Base-by-base conservation (phyloP, 176 grass and related monocot genomes). In the Dactylis glomerata region DNA sequence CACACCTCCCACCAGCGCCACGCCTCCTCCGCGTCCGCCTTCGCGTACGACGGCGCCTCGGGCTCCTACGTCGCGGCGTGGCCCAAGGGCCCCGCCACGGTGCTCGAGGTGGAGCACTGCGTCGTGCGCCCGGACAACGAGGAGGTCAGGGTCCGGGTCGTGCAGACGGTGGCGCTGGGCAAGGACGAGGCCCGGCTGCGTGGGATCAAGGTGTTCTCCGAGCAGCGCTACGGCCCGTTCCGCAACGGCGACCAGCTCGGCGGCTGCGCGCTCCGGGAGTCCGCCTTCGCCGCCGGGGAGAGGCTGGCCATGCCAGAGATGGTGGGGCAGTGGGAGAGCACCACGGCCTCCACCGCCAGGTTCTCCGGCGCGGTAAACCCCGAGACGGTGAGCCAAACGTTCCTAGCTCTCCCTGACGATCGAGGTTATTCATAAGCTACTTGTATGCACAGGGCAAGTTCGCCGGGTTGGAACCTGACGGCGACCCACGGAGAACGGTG, bases 141-240 rank as follows among this genome's bases (percentile, higher is more conserved):
- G 33, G 79, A 89, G 78, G 89, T 83, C 3, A 86, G 95, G 81
- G 77, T 93, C 10, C 77, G 93, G 3, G 78, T 95, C 16, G 88
- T 91, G 86, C 95, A 93, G 84, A 88, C 94, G 28, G 82, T 85
- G 26, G 74, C 82, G 47, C 64, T 85, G 37, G 88, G 83, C 10
- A 87, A 54, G 33, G 92, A 73, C 41, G 70, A 89, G 77, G 40
- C 94, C 20, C 73, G 71, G 36, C 88, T 95, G 70, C 87, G 88
- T 28, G 82, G 85, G 1, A 2, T 97, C 37, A 91, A 84, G 83
- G 91, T 98, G 0, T 98, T 98, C 84, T 95, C 91, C 15, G 96
- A 98, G 81, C 93, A 96, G 83, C 81, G 92, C 86, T 95, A 95
- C 61, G 96, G 96, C 5, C 93, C 93, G 0, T 98, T 87, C 81